Evolutionary conservation across 208 protist species (phyloP).

Genomic region (Crithidia fasciculata): DNA sequence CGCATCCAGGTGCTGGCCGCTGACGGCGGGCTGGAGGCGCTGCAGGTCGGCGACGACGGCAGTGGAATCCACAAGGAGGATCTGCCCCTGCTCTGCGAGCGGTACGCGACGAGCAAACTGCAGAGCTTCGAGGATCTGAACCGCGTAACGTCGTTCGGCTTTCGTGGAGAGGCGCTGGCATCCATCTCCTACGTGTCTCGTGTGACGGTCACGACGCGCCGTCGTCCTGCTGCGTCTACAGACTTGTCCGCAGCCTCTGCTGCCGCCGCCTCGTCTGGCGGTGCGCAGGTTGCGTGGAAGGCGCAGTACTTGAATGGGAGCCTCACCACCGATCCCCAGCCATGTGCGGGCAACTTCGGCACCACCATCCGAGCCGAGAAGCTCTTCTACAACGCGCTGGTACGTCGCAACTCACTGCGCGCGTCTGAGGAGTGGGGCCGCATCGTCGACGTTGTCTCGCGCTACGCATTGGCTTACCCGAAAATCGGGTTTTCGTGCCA

Average conservation of each 20-base stretch:
- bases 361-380: conserved; percentile 88
- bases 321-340: conserved; percentile 85
- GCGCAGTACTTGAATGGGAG: conserved; percentile 89
- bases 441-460: conserved; percentile 90
- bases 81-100: conserved; percentile 96
- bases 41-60: conserved; percentile 98
- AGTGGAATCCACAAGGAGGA: conserved; percentile 95
- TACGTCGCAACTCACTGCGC: conserved; percentile 81
- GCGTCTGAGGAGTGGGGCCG: conserved; percentile 92
- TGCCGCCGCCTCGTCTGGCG: not conserved
- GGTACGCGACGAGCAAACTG: conserved; percentile 97
- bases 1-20: conserved; percentile 89
- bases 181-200: conserved; percentile 85
- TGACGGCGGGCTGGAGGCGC: conserved; percentile 95
- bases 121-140: conserved; percentile 89
- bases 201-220: conserved; percentile 75
- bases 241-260: not conserved
- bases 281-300: conserved; percentile 50
- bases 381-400: conserved; percentile 90
- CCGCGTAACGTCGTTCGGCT: conserved; percentile 89
- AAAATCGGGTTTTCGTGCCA: conserved; percentile 76
- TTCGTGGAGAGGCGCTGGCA: conserved; percentile 92
- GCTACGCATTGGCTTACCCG: conserved; percentile 88
- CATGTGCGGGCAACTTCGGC: conserved; percentile 82
- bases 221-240: conserved; percentile 10